These are phyloP conservation scores for Arthrobotrys musiformis DNA, from an alignment of 2,329 filamentous ascomycete genomes.

Conservation along the genomic window DNA sequence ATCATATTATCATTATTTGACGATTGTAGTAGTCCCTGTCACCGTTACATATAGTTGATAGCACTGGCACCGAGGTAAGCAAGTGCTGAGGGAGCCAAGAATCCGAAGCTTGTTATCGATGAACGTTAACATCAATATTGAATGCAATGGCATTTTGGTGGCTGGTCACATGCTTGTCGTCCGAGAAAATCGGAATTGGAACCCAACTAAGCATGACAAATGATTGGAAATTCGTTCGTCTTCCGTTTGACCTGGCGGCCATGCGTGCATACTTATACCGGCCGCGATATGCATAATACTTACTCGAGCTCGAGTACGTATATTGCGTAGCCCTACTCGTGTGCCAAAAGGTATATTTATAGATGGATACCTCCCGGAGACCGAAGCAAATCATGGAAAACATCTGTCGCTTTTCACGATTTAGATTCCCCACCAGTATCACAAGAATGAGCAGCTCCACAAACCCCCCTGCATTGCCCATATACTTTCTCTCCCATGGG, in stretches of 20 bases:
- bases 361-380: background rate
- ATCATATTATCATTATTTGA: no score
- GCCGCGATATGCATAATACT: background rate
- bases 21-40: no score
- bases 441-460: constrained; percentile 16
- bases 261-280: background rate
- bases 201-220: constrained; percentile 51
- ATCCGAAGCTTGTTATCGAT: no score
- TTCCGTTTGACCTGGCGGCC: background rate
- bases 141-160: constrained; percentile 1
- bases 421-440: constrained; percentile 2
- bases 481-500: constrained; percentile 52
- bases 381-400: background rate
- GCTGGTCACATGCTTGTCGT: constrained; percentile 46
- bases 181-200: constrained; percentile 30
- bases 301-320: no score
- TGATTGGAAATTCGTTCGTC: constrained; percentile 41
- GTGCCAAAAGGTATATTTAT: background rate
- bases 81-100: no score
- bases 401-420: background rate
- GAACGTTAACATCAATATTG: no score
- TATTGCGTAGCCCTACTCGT: no score
- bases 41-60: no score
- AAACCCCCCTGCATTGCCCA: constrained; percentile 12
- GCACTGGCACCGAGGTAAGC: no score